Evolutionary conservation across 495 filamentous ascomycete genomes (phyloP), one percentile per base, ranked within the genome.

Genomic region (Aspergillus cavernicola): DNA sequence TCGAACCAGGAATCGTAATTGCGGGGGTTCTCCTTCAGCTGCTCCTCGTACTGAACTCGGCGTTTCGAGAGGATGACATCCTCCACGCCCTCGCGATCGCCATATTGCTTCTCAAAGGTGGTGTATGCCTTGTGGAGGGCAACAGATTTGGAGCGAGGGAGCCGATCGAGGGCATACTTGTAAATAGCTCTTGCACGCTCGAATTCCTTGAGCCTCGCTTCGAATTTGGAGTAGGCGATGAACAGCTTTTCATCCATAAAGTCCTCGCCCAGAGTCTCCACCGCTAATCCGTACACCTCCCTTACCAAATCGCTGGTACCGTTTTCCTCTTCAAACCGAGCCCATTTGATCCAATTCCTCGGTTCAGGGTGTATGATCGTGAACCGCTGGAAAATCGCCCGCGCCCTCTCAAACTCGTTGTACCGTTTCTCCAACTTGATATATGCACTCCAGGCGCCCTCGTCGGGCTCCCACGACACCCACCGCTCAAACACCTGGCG

Each of bases 1-100:
- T 97, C 92, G 58, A 98, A 89, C 93, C 93, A 98, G 46, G 84
- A 78, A 63, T 98, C 93, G 75, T 97, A 98, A 66, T 95, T 95
- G 57, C 90, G 87, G 0, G 89, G 84, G 58, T 92, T 96, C 67
- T 95, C 88, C 69, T 91, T 91, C 58, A 95, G 80, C 59, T 92
- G 86, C 58, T 96, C 90, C 69, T 96, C 90, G 67, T 96, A 98
- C 37, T 91, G 85, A n/a, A 95, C 86, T 53, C 93, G 72, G 54
- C 93, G 81, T 60, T 98, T 98, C n/a, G 90, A 89, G 4, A 97
- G 61, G 29, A 98, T 88, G 10, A 97, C 93, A 60, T 97, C 89
- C 62, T 98, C 95, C 4, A 97, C 89, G 12, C 95, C 93, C 62
- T 96, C 89, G 26, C 81, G 82, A 65, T 97, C 92, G 52, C 93